Evolutionary conservation across 2,329 filamentous ascomycete genomes (phyloP).

Genomic region (Ophiosphaerella narmari): DNA sequence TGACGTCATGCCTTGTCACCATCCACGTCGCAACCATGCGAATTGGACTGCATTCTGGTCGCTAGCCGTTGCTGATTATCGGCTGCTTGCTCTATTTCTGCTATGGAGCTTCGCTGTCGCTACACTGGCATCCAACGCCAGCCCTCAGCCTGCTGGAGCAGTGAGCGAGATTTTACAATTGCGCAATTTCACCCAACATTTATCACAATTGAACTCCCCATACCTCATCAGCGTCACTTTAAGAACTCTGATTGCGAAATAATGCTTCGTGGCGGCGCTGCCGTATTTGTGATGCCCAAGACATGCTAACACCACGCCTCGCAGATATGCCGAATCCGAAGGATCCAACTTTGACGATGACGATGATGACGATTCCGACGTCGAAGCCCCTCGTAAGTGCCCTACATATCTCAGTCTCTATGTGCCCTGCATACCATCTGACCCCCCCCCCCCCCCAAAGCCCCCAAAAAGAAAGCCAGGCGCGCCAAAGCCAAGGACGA

Average conservation of each 20-base stretch:
- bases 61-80: constrained; percentile 16
- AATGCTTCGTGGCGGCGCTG: no score
- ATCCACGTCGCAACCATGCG: constrained; percentile 23
- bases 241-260: no score
- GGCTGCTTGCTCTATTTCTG: constrained; percentile 12
- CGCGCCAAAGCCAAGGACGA: constrained; percentile 37
- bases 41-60: constrained; percentile 24
- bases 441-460: constrained; percentile 18
- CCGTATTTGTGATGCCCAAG: no score
- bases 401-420: no score
- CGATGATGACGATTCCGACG: constrained; percentile 43
- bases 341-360: constrained; percentile 43
- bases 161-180: constrained; percentile 2
- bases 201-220: background rate
- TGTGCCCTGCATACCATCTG: background rate
- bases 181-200: constrained; percentile 1
- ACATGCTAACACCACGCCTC: constrained; percentile 17
- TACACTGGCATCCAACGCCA: constrained; percentile 7
- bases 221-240: no score
- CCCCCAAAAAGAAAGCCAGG: constrained; percentile 44
- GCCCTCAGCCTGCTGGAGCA: constrained; percentile 19
- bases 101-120: constrained; percentile 20
- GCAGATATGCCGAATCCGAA: constrained; percentile 46
- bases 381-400: constrained; percentile 42
- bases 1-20: constrained; percentile 44